These are phyloP conservation scores for Leishmania martiniquensis DNA, from an alignment of 208 protist genomes.

Conservation along the genomic window DNA sequence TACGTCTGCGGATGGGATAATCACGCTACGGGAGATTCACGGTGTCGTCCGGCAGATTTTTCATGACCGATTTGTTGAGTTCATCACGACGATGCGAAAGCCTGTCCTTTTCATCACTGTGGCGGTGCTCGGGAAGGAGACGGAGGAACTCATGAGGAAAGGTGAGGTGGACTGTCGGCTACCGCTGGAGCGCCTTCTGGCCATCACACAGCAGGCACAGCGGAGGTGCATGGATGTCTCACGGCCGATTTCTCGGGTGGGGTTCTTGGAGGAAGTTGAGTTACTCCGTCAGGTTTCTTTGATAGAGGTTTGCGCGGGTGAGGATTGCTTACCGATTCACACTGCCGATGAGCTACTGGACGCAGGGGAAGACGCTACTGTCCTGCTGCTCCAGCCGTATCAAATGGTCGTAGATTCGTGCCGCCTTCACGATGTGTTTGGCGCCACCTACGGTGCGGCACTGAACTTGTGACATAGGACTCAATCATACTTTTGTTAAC, in stretches of 20 bases:
- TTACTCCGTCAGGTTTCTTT: conserved; percentile 78
- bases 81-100: conserved; percentile 71
- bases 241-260: conserved; percentile 19
- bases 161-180: conserved; percentile 59
- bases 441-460: conserved; percentile 33
- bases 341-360: conserved; percentile 48
- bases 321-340: conserved; percentile 77
- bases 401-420: conserved; percentile 84
- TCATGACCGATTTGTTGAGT: conserved; percentile 89
- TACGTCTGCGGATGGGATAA: conserved; percentile 51
- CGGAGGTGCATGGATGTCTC: conserved; percentile 25
- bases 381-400: conserved; percentile 79
- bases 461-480: conserved; percentile 17
- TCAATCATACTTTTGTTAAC: not conserved
- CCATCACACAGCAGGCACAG: conserved; percentile 43
- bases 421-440: conserved; percentile 73
- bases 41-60: conserved; percentile 85
- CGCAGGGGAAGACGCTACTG: conserved; percentile 66
- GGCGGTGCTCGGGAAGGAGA: conserved; percentile 71
- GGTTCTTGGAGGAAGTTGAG: conserved; percentile 73
- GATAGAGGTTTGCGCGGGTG: conserved; percentile 80
- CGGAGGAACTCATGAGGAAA: conserved; percentile 48
- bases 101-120: conserved; percentile 77
- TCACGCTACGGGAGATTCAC: conserved; percentile 77
- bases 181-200: conserved; percentile 59